Base-by-base conservation (phyloP, 306 rosid species). In the Cercis canadensis region DNA sequence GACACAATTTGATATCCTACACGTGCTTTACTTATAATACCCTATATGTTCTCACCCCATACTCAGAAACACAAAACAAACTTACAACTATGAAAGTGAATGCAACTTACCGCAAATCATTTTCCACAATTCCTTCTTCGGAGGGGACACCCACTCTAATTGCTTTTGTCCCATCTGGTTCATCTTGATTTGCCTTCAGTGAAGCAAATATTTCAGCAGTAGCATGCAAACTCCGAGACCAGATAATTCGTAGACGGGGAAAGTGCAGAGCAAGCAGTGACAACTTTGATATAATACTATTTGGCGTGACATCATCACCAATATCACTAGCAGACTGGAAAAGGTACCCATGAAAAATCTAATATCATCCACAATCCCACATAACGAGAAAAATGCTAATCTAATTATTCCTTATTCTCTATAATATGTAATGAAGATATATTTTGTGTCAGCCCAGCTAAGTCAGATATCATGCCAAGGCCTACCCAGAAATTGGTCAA, bases 151-250 rank as follows among this genome's bases (percentile, higher is more conserved):
- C 98, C 57, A 94, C 98, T 82, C 96, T 87, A 51, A 84, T 82
- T 57, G 97, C 98, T 75, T 85, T 93, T 43, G 85, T 69, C 76
- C 86, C 95, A 8, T 90, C 97, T 12, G 97, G 98, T 86, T 90
- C 96, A 32, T 90, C 98, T 79, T 94, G 96, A 80, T 94, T 94
- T 69, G 97, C 90, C 79, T 90, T 90, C 43, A 94, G 88, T 10
- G 91, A 74, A 62, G 96, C 81, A 75, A 90, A 94, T 84, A 90
- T 94, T 71, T 90, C 96, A 53, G 98, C 90, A 65, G 97, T 90
- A 13, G 97, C 95, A 80, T 90, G 89, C 80, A 94, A 77, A 76
- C 97, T 94, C 40, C 98, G 90, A 58, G 98, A 89, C 98, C 98
- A 94, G 82, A 94, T 80, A 66, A 94, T 87, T 73, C 98, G 83